phyloP scores from a whole-genome alignment of 2,329 filamentous ascomycete genomes.

The Hortaea sp. region DNA sequence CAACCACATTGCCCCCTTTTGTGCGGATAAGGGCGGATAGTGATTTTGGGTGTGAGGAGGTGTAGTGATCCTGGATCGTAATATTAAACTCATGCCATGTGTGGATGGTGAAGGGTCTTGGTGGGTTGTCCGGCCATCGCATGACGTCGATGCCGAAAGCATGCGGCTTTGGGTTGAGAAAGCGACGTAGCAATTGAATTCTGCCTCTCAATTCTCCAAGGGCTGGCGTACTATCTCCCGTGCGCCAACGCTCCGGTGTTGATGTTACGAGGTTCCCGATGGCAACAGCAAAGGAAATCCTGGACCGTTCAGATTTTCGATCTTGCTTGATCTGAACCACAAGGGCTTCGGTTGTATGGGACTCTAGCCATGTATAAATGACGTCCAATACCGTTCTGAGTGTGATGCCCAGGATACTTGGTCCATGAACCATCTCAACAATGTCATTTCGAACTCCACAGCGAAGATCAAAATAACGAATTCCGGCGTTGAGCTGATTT shows the following conservation, averaged over 20 bases:
- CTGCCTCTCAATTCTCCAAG: constrained; percentile 24
- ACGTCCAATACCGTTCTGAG: constrained; percentile 17
- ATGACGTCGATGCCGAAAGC: constrained; percentile 25
- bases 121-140: constrained; percentile 27
- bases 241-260: constrained; percentile 23
- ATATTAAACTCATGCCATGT: constrained; percentile 29
- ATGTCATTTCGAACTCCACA: constrained; percentile 23
- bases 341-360: constrained; percentile 22
- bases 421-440: constrained; percentile 28
- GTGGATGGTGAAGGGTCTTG: constrained; percentile 26
- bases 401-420: constrained; percentile 20
- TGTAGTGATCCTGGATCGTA: constrained; percentile 41
- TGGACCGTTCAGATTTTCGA: constrained; percentile 20
- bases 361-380: constrained; percentile 22
- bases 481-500: constrained; percentile 23
- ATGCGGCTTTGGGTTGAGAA: constrained; percentile 10
- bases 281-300: constrained; percentile 29
- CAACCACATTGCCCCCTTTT: constrained; percentile 31
- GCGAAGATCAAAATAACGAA: constrained; percentile 28
- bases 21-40: constrained; percentile 30
- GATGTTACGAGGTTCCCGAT: constrained; percentile 20
- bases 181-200: constrained; percentile 29
- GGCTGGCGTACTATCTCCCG: constrained; percentile 22
- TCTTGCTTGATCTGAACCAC: constrained; percentile 28
- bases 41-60: constrained; percentile 28